phyloP scores from a whole-genome alignment of 768 basidiomycete genomes.

The Wakefieldia striispora region DNA sequence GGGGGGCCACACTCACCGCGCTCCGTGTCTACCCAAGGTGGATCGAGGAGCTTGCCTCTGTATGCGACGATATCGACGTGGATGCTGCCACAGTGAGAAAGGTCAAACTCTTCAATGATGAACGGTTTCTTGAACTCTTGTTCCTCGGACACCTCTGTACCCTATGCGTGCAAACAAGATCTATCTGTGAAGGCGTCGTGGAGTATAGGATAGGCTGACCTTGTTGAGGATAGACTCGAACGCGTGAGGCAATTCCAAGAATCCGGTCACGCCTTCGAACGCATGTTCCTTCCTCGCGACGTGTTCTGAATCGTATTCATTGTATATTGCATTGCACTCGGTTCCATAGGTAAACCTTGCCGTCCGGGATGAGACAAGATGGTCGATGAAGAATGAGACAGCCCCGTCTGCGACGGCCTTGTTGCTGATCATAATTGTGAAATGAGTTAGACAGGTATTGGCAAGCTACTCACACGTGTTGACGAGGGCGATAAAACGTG shows the following conservation, averaged over 20 bases:
- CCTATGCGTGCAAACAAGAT: neutral
- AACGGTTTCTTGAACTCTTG: slow-evolving; percentile 18
- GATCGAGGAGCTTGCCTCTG: slow-evolving; percentile 7
- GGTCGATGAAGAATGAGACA: slow-evolving; percentile 38
- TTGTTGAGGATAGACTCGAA: slow-evolving; percentile 38
- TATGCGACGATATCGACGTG: slow-evolving; percentile 13
- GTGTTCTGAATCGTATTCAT: slow-evolving; percentile 36
- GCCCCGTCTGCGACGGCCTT: slow-evolving; percentile 45
- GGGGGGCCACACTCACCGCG: neutral
- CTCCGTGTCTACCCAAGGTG: slow-evolving; percentile 14
- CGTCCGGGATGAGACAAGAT: slow-evolving; percentile 43
- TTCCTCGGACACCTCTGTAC: slow-evolving; percentile 17
- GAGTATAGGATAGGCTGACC: slow-evolving; percentile 14
- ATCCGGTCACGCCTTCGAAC: slow-evolving; percentile 1
- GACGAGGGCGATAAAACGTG: too few species aligned
- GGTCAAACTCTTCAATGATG: neutral
- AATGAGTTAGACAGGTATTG: too few species aligned
- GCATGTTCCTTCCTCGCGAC: slow-evolving; percentile 21
- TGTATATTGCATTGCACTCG: slow-evolving; percentile 28
- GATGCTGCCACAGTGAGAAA: neutral
- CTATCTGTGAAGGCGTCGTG: neutral
- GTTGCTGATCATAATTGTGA: slow-evolving; percentile 17
- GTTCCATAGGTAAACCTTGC: slow-evolving; percentile 41
- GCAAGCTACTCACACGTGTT: too few species aligned
- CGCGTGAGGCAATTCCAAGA: slow-evolving; percentile 27